Conservation (phyloP, 2,329 filamentous ascomycete species). For the Sclerotinia trifoliorum region DNA sequence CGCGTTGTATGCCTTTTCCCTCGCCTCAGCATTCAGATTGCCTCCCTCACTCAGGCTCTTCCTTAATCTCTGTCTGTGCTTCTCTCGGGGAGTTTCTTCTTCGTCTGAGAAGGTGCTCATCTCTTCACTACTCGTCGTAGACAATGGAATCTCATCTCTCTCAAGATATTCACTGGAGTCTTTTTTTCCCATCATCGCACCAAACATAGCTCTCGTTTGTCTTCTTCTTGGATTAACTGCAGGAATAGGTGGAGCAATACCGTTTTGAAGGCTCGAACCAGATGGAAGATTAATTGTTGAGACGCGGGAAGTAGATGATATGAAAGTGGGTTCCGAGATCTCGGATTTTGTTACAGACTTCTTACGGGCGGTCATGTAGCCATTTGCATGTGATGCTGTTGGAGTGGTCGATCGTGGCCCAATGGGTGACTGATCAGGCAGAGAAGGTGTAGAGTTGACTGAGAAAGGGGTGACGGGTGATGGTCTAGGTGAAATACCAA, state of each 20-base stretch:
- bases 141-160: conserved; percentile 31
- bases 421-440: conserved; percentile 31
- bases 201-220: conserved; percentile 39
- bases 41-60: conserved; percentile 40
- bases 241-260: conserved; percentile 37
- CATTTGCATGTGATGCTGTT: conserved; percentile 27
- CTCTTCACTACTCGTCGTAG: conserved; percentile 38
- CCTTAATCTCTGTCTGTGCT: conserved; percentile 32
- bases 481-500: conserved; percentile 36
- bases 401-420: conserved; percentile 32
- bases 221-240: conserved; percentile 39
- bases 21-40: conserved; percentile 36
- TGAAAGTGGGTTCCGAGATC: conserved; percentile 39
- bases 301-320: conserved; percentile 39
- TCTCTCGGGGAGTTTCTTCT: conserved; percentile 32
- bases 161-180: conserved; percentile 29
- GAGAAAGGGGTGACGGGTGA: conserved; percentile 38
- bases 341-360: conserved; percentile 39
- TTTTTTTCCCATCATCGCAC: conserved; percentile 32
- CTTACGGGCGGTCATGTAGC: conserved; percentile 32
- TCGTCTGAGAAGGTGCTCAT: conserved; percentile 41
- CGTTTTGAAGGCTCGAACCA: conserved; percentile 36
- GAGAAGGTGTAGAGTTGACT: conserved; percentile 37
- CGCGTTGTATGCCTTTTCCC: conserved; percentile 30
- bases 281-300: conserved; percentile 38